phyloP scores from a whole-genome alignment of 2,329 filamentous ascomycete genomes.

The Fusarium fujikuroi region DNA sequence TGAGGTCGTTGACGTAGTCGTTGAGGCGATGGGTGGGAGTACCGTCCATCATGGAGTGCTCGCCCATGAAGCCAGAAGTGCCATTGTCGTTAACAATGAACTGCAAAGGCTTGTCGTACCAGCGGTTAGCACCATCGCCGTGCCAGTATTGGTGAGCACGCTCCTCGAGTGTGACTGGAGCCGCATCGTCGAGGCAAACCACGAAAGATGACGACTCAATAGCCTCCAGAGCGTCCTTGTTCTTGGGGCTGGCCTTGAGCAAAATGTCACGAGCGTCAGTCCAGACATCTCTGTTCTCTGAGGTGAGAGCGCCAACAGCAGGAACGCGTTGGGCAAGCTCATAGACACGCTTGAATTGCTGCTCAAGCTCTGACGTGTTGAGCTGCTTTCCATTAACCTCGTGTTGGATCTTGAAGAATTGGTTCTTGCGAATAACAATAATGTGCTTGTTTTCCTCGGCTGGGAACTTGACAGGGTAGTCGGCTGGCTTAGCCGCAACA shows the following conservation, averaged over 20 bases:
- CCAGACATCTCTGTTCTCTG: slow-evolving; percentile 94
- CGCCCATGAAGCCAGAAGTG: slow-evolving; percentile 95
- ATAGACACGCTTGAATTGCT: slow-evolving; percentile 88
- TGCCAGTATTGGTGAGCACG: slow-evolving; percentile 98
- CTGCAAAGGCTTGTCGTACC: slow-evolving; percentile 98
- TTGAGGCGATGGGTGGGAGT: slow-evolving; percentile 97
- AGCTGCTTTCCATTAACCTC: slow-evolving; percentile 86
- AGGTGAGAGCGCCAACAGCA: slow-evolving; percentile 85
- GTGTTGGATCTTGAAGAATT: slow-evolving; percentile 92
- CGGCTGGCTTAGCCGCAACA: slow-evolving; percentile 82
- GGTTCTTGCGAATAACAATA: slow-evolving; percentile 91
- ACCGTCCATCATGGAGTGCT: slow-evolving; percentile 99
- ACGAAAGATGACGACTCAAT: slow-evolving; percentile 93
- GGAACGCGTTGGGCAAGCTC: slow-evolving; percentile 76
- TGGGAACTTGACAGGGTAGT: slow-evolving; percentile 85
- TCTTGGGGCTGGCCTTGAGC: slow-evolving; percentile 79
- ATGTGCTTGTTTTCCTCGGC: slow-evolving; percentile 84
- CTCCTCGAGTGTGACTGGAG: slow-evolving; percentile 93
- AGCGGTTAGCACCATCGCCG: slow-evolving; percentile 93
- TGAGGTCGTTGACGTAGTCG: slow-evolving; percentile 90
- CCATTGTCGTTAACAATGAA: slow-evolving; percentile 99
- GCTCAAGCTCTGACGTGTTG: slow-evolving; percentile 88
- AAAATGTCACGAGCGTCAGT: slow-evolving; percentile 83
- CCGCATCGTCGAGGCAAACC: slow-evolving; percentile 91
- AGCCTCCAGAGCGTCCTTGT: slow-evolving; percentile 79